Conservation (phyloP, 2,329 filamentous ascomycete species). For the Pleomassaria siparia region DNA sequence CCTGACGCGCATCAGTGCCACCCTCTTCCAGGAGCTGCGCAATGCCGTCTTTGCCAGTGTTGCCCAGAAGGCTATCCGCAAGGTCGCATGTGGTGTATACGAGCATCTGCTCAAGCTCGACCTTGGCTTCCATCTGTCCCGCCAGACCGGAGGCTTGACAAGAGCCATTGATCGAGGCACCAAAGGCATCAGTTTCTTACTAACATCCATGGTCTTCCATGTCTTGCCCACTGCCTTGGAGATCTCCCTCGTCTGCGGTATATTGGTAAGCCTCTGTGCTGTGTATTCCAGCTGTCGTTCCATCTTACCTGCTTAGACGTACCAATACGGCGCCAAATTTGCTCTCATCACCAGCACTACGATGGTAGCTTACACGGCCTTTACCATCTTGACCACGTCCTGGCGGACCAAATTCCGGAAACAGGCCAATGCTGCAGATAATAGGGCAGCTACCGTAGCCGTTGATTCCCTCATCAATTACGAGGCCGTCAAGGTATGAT, state of each 20-base stretch:
- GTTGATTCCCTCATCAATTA: conserved; percentile 98
- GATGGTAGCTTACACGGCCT: conserved; percentile 93
- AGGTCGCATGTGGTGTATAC: conserved; percentile 89
- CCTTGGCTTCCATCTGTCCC: conserved; percentile 87
- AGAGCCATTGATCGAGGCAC: conserved; percentile 94
- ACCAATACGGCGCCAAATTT: conserved; percentile 90
- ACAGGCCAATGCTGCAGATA: conserved; percentile 94
- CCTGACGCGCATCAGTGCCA: conserved; percentile 81
- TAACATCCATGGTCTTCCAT: conserved; percentile 98
- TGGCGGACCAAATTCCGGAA: conserved; percentile 97
- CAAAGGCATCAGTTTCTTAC: conserved; percentile 95
- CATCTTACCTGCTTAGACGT: conserved; percentile 59
- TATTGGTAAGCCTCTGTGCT: conserved; percentile 58
- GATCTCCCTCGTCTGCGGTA: conserved; percentile 93
- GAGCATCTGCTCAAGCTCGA: conserved; percentile 86
- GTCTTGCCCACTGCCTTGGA: conserved; percentile 91
- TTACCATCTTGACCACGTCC: conserved; percentile 93
- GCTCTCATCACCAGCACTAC: conserved; percentile 86
- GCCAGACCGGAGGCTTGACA: conserved; percentile 92
- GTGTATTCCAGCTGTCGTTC: background rate
- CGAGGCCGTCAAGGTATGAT: conserved; percentile 78
- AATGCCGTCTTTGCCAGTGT: conserved; percentile 98
- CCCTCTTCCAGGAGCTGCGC: conserved; percentile 86
- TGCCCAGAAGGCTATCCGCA: conserved; percentile 92
- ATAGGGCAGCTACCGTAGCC: conserved; percentile 89